Percentiles rank a stretch among this genome's conserved stretches.
These are phyloP conservation scores for Eucommia ulmoides DNA, from an alignment of 257 asterid species.

Conservation along the genomic window DNA sequence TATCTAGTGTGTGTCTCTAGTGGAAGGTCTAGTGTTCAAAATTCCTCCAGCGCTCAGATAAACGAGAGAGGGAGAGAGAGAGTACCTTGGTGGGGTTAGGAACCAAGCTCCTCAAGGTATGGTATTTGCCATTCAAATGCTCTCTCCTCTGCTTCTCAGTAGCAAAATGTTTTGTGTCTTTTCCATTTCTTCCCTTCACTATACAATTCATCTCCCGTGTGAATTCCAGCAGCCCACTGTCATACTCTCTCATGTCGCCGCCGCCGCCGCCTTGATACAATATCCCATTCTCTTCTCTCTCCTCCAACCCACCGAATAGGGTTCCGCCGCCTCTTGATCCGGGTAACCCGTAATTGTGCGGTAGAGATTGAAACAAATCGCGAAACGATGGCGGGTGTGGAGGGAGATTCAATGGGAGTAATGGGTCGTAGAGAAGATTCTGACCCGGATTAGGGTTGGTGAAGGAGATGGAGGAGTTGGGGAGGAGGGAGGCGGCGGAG, in stretches of 20 bases:
- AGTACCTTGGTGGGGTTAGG: slow-evolving; percentile 75
- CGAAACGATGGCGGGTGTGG: slow-evolving; percentile 75
- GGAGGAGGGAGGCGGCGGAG: slow-evolving; percentile 31
- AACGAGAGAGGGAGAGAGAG: not conserved
- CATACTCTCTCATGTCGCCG: slow-evolving; percentile 15
- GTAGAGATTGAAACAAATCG: slow-evolving; percentile 64
- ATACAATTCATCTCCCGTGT: slow-evolving; percentile 42
- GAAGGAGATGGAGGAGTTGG: slow-evolving; percentile 32
- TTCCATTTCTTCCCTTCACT: slow-evolving; percentile 40
- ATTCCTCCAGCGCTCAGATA: not conserved
- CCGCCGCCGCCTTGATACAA: slow-evolving; percentile 32
- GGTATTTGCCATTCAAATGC: slow-evolving; percentile 45
- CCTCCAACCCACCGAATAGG: slow-evolving; percentile 51
- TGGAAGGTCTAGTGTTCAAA: no score
- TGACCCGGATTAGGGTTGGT: slow-evolving; percentile 25
- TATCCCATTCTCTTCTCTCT: slow-evolving; percentile 32
- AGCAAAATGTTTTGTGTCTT: slow-evolving; percentile 41
- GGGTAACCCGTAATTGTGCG: slow-evolving; percentile 34
- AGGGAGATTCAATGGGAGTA: slow-evolving; percentile 55
- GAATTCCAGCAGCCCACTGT: slow-evolving; percentile 56
- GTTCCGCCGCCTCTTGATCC: slow-evolving; percentile 27
- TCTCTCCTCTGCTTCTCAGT: slow-evolving; percentile 82
- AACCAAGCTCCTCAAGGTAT: slow-evolving; percentile 40
- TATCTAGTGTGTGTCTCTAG: not conserved
- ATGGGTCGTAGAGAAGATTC: slow-evolving; percentile 45